A percentile compares a stretch with the other conserved stretches of the same genome.
Conservation (phyloP, 2,329 filamentous ascomycete genomes). For the Cercospora sojina region DNA sequence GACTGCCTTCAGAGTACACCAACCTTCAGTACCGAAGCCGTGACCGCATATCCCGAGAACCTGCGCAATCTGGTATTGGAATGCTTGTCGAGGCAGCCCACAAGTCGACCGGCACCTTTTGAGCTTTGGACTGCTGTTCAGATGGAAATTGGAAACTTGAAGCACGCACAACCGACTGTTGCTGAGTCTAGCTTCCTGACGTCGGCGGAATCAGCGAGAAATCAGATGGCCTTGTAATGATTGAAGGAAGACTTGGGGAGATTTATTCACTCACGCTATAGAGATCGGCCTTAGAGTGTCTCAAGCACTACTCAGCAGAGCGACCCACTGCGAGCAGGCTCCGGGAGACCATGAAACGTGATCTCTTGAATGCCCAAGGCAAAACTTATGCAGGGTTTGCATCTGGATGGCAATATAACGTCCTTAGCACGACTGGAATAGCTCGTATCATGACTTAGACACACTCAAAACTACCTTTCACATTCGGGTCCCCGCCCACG, state of each 20-base stretch:
- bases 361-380: neutral
- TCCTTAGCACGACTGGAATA: neutral
- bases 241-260: too few relatives aligned
- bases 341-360: too few relatives aligned
- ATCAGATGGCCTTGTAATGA: neutral
- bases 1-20: neutral
- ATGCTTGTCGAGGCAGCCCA: neutral
- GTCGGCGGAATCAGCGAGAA: neutral
- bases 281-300: too few relatives aligned
- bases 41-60: neutral
- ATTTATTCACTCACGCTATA: too few relatives aligned
- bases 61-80: neutral
- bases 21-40: neutral
- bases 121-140: neutral
- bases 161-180: neutral
- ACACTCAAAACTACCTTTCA: conserved; percentile 17
- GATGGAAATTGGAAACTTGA: neutral
- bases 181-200: neutral
- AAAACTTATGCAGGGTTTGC: neutral
- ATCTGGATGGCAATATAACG: neutral
- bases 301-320: too few relatives aligned
- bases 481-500: conserved; percentile 17
- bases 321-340: too few relatives aligned
- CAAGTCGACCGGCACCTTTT: neutral
- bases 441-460: neutral